Evolutionary conservation across 1,139 yeast genomes (phyloP), one percentile per base, ranked within the genome.

Genomic region (Pichia kudriavzevii): DNA sequence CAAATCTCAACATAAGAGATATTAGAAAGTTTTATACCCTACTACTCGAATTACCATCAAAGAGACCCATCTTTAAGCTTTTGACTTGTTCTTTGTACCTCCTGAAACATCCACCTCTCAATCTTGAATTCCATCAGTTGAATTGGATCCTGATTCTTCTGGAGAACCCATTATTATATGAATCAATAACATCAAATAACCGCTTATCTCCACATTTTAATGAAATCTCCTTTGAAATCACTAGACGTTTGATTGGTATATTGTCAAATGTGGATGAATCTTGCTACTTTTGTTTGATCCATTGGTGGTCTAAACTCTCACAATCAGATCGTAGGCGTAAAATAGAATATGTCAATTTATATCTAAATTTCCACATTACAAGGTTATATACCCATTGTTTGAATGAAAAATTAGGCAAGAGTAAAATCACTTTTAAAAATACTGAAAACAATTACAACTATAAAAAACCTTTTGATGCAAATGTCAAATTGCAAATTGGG

Each of bases 191-290:
- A 49, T 53, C 47, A 50, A 52, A 47, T 28, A 45, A 40, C 32
- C 28, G 35, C 6, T 36, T 35, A 27, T 55, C 66, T 0, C 67
- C 71, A 0, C 81, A 76, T 45, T 65, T 79, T 10, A 69, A 69
- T 41, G 57, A 70, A 0, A 48, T 78, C 12, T 66, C 78, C 17
- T 78, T 75, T 49, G 88, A 82, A 34, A 64, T 85, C 3, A 52
- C 78, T 17, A 81, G 79, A 49, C 63, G 88, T 32, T 59, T 74
- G 3, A 60, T 83, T 26, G 94, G 94, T 0, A 61, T 79, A 5
- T 47, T 84, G 32, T 66, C 91, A 1, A 68, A 75, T 45, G 48
- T 70, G 4, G 64, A 67, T 22, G 54, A 66, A 3, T 48, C 59
- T 1, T 52, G 61, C 10, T 53, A 69, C 3, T 69, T 68, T 27